These are phyloP conservation scores for Phlyctochytrium arcticum DNA, from an alignment of 192 early-diverging fungal genomes.

Conservation along the genomic window DNA sequence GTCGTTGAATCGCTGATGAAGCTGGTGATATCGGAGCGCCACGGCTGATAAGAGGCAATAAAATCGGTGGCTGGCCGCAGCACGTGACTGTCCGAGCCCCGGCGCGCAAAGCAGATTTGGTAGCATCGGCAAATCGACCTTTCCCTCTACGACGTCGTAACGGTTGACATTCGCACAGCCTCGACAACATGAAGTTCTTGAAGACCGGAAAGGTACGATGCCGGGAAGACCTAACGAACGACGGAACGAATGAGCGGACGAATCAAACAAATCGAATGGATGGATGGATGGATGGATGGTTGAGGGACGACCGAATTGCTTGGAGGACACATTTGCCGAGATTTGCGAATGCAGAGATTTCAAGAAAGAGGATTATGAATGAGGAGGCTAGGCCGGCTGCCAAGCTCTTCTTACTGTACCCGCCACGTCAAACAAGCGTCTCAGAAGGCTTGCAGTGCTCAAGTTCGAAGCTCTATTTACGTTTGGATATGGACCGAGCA, in stretches of 20 bases:
- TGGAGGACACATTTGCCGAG: no score
- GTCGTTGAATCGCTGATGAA: background rate
- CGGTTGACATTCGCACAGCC: background rate
- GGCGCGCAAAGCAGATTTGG: background rate
- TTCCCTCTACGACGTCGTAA: background rate
- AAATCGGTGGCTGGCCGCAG: background rate
- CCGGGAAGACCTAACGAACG: background rate
- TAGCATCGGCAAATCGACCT: background rate
- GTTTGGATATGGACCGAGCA: no score
- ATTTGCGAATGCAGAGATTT: no score
- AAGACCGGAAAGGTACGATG: conserved; percentile 56
- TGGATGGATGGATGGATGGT: conserved; percentile 23
- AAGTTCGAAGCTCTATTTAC: no score
- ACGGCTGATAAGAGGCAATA: background rate
- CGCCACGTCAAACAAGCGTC: no score
- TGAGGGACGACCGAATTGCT: no score
- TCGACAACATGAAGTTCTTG: conserved; percentile 52
- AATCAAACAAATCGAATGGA: conserved; percentile 2
- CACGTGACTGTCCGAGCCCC: background rate
- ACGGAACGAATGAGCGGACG: background rate
- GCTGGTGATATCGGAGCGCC: no score
- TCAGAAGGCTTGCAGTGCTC: no score
- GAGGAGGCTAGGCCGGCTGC: no score
- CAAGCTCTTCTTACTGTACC: no score
- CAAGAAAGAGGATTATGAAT: no score